Conservation (phyloP, 495 filamentous ascomycete species). For the Podospora pseudoanserina region DNA sequence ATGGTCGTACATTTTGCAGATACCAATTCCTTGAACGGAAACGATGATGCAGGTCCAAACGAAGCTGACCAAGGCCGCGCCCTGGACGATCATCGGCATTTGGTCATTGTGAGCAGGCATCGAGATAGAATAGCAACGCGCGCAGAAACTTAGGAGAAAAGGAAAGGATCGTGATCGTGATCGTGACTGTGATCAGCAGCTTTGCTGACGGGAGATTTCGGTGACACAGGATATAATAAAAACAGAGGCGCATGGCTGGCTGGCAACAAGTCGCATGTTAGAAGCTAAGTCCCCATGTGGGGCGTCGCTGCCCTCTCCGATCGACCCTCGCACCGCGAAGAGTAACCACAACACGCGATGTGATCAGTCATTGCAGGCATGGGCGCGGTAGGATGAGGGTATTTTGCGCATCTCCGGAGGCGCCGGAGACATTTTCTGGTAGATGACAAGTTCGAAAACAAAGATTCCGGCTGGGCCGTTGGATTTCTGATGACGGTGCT, state of each 20-base stretch:
- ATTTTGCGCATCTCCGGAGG: not conserved
- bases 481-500: not conserved
- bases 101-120: constrained; percentile 27
- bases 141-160: constrained; percentile 6
- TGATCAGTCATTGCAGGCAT: constrained; percentile 5
- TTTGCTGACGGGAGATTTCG: not conserved
- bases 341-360: not conserved
- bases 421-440: not conserved
- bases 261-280: not conserved
- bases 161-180: not conserved
- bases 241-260: constrained; percentile 7
- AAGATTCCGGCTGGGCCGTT: not conserved
- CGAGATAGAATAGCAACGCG: constrained; percentile 6
- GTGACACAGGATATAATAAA: constrained; percentile 9
- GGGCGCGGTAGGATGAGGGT: not conserved
- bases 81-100: constrained; percentile 39
- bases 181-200: not conserved
- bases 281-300: constrained; percentile 15
- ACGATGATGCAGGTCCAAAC: constrained; percentile 50
- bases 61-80: constrained; percentile 43
- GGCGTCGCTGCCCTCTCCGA: not conserved
- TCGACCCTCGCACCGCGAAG: not conserved
- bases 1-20: constrained; percentile 45
- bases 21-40: constrained; percentile 49
- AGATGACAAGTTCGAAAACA: not conserved